Evolutionary conservation across 2,329 filamentous ascomycete genomes (phyloP).

Genomic region (Aureobasidium melanogenum): DNA sequence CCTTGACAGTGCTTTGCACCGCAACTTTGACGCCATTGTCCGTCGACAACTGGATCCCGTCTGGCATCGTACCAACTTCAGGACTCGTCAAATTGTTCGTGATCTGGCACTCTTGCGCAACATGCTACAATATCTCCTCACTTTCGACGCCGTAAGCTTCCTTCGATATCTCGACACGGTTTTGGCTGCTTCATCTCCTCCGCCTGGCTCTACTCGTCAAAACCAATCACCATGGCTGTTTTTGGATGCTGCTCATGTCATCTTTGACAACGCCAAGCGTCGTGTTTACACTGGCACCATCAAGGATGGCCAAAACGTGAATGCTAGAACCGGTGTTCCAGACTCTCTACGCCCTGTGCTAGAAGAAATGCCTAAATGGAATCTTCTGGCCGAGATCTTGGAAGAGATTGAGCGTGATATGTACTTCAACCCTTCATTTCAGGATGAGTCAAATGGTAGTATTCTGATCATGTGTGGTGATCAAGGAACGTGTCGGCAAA

Average conservation of each 20-base stretch:
- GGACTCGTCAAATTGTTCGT: constrained; percentile 87
- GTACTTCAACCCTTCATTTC: constrained; percentile 68
- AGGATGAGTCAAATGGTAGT: constrained; percentile 81
- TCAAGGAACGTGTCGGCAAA: constrained; percentile 72
- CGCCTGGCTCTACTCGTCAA: constrained; percentile 76
- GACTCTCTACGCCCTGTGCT: constrained; percentile 69
- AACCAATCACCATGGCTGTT: constrained; percentile 95
- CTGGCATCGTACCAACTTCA: constrained; percentile 93
- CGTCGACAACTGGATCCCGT: constrained; percentile 87
- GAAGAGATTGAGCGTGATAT: constrained; percentile 88
- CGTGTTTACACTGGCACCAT: constrained; percentile 75
- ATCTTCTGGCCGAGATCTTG: constrained; percentile 75
- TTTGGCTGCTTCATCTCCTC: constrained; percentile 78
- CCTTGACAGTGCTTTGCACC: constrained; percentile 81
- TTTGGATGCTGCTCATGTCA: constrained; percentile 84
- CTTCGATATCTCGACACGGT: constrained; percentile 92
- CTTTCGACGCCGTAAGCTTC: constrained; percentile 84
- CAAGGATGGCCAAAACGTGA: constrained; percentile 46
- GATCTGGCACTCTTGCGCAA: constrained; percentile 76
- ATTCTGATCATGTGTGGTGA: constrained; percentile 95
- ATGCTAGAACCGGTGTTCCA: constrained; percentile 40
- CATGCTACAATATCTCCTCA: constrained; percentile 71
- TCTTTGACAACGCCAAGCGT: constrained; percentile 82
- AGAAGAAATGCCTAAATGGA: constrained; percentile 94
- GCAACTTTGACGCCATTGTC: constrained; percentile 84